phyloP scores from a whole-genome alignment of 306 rosid genomes.

The Leucaena leucocephala region DNA sequence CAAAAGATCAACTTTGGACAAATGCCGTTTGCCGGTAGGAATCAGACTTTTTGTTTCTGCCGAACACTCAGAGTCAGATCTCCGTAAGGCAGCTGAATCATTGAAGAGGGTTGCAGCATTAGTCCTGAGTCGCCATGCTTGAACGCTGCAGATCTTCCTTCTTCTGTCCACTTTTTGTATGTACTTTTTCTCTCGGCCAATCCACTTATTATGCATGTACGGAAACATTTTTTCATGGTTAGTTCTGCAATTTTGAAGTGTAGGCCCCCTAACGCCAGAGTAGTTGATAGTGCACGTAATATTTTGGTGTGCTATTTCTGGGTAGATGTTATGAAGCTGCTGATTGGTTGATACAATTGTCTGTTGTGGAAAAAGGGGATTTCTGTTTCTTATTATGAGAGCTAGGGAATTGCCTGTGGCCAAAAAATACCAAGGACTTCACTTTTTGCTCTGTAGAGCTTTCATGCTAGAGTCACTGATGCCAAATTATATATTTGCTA shows the following conservation, averaged over 20 bases:
- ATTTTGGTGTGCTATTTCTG: background rate
- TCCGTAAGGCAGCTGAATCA: constrained; percentile 71
- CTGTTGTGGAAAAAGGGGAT: background rate
- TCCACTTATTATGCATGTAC: background rate
- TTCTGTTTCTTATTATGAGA: background rate
- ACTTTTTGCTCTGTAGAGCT: too few relatives aligned
- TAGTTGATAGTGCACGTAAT: background rate
- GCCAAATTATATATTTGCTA: background rate
- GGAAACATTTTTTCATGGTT: background rate
- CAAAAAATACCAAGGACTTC: background rate
- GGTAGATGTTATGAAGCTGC: background rate
- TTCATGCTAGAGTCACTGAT: background rate
- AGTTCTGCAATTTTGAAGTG: background rate
- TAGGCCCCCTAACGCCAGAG: background rate
- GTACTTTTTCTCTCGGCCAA: background rate
- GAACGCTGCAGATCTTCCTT: constrained; percentile 32
- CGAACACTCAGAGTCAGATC: constrained; percentile 76
- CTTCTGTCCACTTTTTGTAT: constrained; percentile 8
- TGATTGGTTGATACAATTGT: too few relatives aligned
- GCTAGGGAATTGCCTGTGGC: background rate
- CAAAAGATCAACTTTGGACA: constrained; percentile 80
- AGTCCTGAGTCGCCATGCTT: constrained; percentile 48
- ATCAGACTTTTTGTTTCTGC: constrained; percentile 83
- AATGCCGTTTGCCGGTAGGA: constrained; percentile 81
- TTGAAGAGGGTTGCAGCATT: constrained; percentile 67